Evolutionary conservation across 768 basidiomycete genomes (phyloP).

Genomic region (Lactifluus pinguis): DNA sequence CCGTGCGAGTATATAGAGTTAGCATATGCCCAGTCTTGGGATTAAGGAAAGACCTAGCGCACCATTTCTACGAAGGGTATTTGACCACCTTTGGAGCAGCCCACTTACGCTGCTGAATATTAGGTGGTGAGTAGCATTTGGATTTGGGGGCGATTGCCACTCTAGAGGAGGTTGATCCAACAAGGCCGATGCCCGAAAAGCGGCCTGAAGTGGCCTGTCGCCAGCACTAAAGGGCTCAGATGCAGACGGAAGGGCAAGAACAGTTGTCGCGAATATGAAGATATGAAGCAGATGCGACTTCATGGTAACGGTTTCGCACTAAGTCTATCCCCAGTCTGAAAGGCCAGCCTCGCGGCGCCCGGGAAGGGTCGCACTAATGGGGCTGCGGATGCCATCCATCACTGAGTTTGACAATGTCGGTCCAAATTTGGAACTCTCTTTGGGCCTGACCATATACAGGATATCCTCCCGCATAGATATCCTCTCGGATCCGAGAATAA

Average conservation of each 20-base stretch:
- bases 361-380: too few relatives aligned
- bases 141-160: constrained; percentile 20
- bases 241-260: constrained; percentile 4
- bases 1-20: background rate
- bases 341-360: too few relatives aligned
- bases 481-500: too few relatives aligned
- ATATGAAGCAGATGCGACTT: background rate
- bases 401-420: too few relatives aligned
- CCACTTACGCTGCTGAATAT: constrained; percentile 29
- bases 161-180: background rate
- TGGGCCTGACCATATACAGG: too few relatives aligned
- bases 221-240: constrained; percentile 16
- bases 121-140: constrained; percentile 27
- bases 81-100: constrained; percentile 33
- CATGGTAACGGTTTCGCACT: background rate
- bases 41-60: background rate
- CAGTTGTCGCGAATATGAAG: background rate
- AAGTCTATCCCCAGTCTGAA: too few relatives aligned
- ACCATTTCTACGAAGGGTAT: constrained; percentile 24
- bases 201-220: constrained; percentile 21
- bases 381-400: too few relatives aligned
- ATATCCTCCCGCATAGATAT: too few relatives aligned
- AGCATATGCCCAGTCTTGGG: background rate
- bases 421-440: too few relatives aligned
- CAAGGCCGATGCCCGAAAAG: background rate